Conservation (phyloP, 2,329 filamentous ascomycete species). For the Graphiopsis chlorocephala region DNA sequence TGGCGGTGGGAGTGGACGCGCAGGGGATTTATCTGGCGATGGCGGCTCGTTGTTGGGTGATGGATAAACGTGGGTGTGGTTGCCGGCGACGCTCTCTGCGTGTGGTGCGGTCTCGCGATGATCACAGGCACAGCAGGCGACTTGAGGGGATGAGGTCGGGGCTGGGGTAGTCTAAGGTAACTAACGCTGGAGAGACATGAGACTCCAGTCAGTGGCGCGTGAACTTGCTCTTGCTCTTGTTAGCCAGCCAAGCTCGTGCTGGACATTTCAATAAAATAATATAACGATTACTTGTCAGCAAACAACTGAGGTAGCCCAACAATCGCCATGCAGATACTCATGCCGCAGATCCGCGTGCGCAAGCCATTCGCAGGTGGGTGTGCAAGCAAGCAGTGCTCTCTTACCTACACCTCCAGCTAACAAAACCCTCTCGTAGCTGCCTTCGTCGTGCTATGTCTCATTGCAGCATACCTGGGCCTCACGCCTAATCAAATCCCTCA, state of each 20-base stretch:
- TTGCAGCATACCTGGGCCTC: slow-evolving; percentile 74
- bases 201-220: not conserved
- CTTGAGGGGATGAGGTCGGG: not conserved
- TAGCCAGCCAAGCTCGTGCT: not conserved
- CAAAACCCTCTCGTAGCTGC: slow-evolving; percentile 34
- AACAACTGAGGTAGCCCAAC: too few relatives aligned
- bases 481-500: slow-evolving; percentile 55
- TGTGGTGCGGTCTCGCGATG: not conserved
- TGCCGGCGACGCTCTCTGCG: not conserved
- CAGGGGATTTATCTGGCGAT: not conserved
- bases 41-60: slow-evolving; percentile 10
- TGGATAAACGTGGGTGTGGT: slow-evolving; percentile 7
- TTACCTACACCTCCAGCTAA: not conserved
- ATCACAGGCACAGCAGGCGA: slow-evolving; percentile 1
- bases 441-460: slow-evolving; percentile 63
- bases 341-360: slow-evolving; percentile 70
- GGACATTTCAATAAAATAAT: not conserved
- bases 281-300: not conserved
- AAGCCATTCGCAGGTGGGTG: slow-evolving; percentile 79
- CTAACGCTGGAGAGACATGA: not conserved
- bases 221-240: not conserved
- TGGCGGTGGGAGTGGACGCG: slow-evolving; percentile 8
- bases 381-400: not conserved
- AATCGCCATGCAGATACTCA: slow-evolving; percentile 9
- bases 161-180: not conserved